A percentile compares a stretch with the other conserved stretches of the same genome.
Evolutionary conservation across 192 early-diverging fungal species (phyloP).

Genomic region (Polychytrium aggregatum): DNA sequence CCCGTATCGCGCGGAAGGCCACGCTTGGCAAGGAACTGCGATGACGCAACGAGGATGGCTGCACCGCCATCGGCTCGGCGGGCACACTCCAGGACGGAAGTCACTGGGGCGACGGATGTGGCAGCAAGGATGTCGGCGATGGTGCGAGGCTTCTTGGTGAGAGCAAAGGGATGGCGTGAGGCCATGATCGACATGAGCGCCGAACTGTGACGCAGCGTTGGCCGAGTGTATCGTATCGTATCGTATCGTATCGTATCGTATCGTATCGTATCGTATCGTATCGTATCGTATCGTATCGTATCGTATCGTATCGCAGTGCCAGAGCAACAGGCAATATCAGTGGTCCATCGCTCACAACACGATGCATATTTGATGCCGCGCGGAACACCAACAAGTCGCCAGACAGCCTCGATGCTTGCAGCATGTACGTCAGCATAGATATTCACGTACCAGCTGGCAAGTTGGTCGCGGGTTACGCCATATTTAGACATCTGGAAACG

Average conservation of each 20-base stretch:
- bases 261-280: too few species aligned
- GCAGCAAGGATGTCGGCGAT: constrained; percentile 17
- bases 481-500: constrained; percentile 30
- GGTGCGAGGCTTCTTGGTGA: constrained; percentile 20
- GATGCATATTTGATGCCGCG: too few species aligned
- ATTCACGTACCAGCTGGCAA: constrained; percentile 20
- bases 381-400: too few species aligned
- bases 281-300: too few species aligned
- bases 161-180: constrained; percentile 22
- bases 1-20: constrained; percentile 13
- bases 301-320: too few species aligned
- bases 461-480: constrained; percentile 22
- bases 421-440: too few species aligned
- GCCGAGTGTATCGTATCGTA: too few species aligned
- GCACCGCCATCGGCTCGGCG: constrained; percentile 30
- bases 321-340: too few species aligned
- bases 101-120: constrained; percentile 23
- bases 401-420: too few species aligned
- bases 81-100: constrained; percentile 29
- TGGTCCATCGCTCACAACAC: too few species aligned
- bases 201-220: too few species aligned
- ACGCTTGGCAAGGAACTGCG: constrained; percentile 17
- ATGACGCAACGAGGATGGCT: constrained; percentile 20
- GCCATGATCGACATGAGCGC: constrained; percentile 32
- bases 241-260: too few species aligned